phyloP scores from a whole-genome alignment of 257 asterid species.

The Anisodus acutangulus region DNA sequence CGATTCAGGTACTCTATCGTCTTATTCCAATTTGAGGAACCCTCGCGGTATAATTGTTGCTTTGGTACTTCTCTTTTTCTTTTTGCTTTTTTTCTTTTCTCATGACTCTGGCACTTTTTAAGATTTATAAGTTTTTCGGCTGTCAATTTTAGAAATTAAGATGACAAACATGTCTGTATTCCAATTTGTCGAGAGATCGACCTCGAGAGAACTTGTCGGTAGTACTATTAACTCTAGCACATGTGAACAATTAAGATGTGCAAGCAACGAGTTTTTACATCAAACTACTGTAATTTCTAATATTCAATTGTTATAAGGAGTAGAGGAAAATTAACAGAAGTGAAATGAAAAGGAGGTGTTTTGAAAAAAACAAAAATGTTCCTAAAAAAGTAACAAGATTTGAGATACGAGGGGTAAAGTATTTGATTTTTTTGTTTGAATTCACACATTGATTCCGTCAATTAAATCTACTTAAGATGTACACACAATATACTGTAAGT shows the following conservation, averaged over 20 bases:
- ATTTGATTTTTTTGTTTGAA: background rate
- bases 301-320: background rate
- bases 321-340: background rate
- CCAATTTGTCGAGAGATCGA: constrained; percentile 6
- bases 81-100: no score
- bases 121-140: background rate
- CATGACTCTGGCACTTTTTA: background rate
- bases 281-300: background rate
- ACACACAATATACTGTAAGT: no score
- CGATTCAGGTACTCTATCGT: no score
- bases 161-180: background rate
- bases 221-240: constrained; percentile 16
- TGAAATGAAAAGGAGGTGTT: background rate
- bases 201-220: background rate
- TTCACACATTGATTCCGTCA: background rate
- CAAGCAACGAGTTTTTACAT: background rate
- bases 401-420: no score
- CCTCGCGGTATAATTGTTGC: no score
- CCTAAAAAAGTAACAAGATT: background rate
- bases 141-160: background rate
- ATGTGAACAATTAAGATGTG: background rate
- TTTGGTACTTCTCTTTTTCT: background rate
- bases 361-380: background rate
- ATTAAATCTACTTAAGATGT: no score
- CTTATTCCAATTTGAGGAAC: no score